Base-by-base conservation (phyloP, 495 filamentous ascomycete species). In the Glonium stellatum region DNA sequence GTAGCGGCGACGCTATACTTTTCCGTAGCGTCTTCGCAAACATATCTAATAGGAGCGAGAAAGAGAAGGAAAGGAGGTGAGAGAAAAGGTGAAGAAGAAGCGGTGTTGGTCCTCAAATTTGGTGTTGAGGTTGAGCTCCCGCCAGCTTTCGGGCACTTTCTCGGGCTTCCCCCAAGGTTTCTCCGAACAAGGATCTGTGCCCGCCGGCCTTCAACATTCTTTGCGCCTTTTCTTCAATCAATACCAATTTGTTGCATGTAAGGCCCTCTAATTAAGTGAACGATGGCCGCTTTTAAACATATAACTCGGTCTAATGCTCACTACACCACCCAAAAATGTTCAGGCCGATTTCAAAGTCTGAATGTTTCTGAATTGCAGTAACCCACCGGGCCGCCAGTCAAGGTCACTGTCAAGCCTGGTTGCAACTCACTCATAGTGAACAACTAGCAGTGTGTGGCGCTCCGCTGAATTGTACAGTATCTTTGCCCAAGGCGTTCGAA, bases 1-100 rank as follows among this genome's bases (percentile, higher is more conserved):
- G 74, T 62, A 82, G 69, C 56, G 80, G 80, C 69, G 78, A 76
- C 58, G 71, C 75, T 68, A 72, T 64, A 53, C 71, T 70, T 52
- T 62, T 62, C 62, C 70, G 62, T 39, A 75, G 61, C 44, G 66
- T 54, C 52, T 65, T 63, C 25, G 72, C 72, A 23, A 75, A 60
- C 72, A 75, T 75, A 23, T 4, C 21, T 23, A 18, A 50, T 13
- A 50, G 15, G 22, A 21, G 3, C 18, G 23, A 25, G 48, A 51
- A 31, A 51, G 48, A 25, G 15, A 31, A 51, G 48, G 47, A 21
- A 18, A 23, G 9, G 6, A 25, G 19, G 23, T 12, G 48, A 51
- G 19, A 51, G 48, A 22, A 51, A 22, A 51, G 2, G 48, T 18
- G 48, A 51, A 22, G 3, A 8, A 12, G 48, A 23, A 12, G 48